Conservation (phyloP, 1,284 basidiomycete genomes). For the Rhizoctonia solani region DNA sequence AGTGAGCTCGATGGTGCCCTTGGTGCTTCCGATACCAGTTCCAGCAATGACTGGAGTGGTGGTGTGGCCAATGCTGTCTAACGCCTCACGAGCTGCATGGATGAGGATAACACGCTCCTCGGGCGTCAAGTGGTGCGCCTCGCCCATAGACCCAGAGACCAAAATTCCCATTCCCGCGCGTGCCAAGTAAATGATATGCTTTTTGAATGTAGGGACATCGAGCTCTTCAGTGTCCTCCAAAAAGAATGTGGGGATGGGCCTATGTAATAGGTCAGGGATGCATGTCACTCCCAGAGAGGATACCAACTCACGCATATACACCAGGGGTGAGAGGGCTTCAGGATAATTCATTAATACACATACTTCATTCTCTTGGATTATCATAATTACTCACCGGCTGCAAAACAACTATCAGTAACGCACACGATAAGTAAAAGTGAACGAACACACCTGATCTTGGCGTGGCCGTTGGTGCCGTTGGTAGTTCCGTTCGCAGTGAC, state of each 20-base stretch:
- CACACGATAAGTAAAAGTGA: too few species aligned
- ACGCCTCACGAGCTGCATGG: slow-evolving; percentile 66
- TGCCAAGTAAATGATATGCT: slow-evolving; percentile 73
- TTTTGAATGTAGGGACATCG: slow-evolving; percentile 73
- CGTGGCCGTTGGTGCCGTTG: slow-evolving; percentile 13
- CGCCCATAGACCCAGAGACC: slow-evolving; percentile 82
- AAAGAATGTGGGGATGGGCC: slow-evolving; percentile 85
- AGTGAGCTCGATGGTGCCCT: slow-evolving; percentile 75
- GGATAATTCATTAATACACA: neutral
- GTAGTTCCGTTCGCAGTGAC: slow-evolving; percentile 28
- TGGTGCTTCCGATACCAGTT: slow-evolving; percentile 79
- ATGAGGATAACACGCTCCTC: slow-evolving; percentile 73
- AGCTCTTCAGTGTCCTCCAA: slow-evolving; percentile 75
- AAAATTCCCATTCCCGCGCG: slow-evolving; percentile 75
- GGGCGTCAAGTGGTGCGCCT: slow-evolving; percentile 78
- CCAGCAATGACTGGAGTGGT: slow-evolving; percentile 77
- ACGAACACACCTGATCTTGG: slow-evolving; percentile 23
- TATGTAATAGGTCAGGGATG: neutral
- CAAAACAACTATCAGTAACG: neutral
- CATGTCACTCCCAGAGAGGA: neutral
- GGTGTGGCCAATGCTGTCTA: slow-evolving; percentile 66
- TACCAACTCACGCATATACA: slow-evolving; percentile 61
- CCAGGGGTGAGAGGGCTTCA: slow-evolving; percentile 69
- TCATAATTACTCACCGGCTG: slow-evolving; percentile 10
- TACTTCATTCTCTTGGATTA: neutral